Conservation (phyloP, 257 asterid genomes). For the Nicotiana undulata region DNA sequence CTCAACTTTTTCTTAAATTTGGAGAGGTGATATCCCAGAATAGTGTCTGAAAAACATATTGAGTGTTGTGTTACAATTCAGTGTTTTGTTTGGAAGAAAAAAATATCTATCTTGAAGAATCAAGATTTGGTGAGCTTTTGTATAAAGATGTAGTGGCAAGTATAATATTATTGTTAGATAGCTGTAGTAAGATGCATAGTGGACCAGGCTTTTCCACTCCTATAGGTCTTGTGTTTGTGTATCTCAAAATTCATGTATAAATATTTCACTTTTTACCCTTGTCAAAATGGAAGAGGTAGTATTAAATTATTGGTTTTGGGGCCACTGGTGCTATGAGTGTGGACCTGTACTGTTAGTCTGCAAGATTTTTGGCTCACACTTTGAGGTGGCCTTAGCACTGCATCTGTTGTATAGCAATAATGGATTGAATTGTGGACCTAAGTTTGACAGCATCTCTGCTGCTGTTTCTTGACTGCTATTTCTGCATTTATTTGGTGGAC, state of each 20-base stretch:
- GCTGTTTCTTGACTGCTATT: background rate
- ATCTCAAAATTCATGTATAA: background rate
- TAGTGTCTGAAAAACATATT: conserved; percentile 24
- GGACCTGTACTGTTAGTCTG: background rate
- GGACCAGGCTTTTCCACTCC: background rate
- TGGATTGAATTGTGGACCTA: conserved; percentile 18
- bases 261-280: background rate
- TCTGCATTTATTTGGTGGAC: conserved; percentile 3
- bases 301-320: background rate
- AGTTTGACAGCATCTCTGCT: background rate
- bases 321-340: background rate
- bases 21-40: conserved; percentile 76
- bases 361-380: background rate
- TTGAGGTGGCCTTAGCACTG: conserved; percentile 3
- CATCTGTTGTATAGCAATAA: conserved; percentile 15
- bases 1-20: conserved; percentile 73
- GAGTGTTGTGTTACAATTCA: background rate
- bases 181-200: background rate
- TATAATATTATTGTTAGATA: background rate
- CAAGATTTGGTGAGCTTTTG: background rate
- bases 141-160: background rate
- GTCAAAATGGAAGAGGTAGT: background rate
- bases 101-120: background rate
- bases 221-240: background rate
- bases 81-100: background rate